A percentile compares a stretch with the other conserved stretches of the same genome.
phyloP scores from a whole-genome alignment of 306 rosid genomes.

The Mimosa pudica region DNA sequence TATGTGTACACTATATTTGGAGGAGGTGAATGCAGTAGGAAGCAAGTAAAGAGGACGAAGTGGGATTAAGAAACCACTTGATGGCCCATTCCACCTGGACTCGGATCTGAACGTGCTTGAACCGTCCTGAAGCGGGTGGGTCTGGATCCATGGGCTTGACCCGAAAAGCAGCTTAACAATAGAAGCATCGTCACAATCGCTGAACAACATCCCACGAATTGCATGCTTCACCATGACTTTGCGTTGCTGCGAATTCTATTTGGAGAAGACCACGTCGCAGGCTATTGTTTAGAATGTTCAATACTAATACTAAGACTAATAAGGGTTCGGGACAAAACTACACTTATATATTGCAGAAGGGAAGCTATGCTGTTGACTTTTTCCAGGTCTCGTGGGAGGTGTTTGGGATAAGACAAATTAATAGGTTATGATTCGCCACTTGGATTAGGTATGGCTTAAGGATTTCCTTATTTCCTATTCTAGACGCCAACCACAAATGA shows the following conservation, averaged over 20 bases:
- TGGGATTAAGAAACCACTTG: conserved; percentile 14
- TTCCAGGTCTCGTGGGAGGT: conserved; percentile 6
- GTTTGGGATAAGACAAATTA: neutral
- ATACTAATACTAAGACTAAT: neutral
- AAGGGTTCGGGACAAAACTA: neutral
- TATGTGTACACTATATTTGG: too few relatives aligned
- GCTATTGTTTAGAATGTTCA: too few relatives aligned
- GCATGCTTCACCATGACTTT: too few relatives aligned
- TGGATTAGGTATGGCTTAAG: conserved; percentile 26
- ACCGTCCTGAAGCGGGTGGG: conserved; percentile 34
- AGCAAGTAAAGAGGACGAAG: neutral
- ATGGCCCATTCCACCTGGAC: conserved; percentile 49
- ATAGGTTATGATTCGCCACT: conserved; percentile 5
- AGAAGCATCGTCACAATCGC: conserved; percentile 34
- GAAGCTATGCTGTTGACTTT: neutral
- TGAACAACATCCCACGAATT: conserved; percentile 27
- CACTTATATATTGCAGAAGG: neutral
- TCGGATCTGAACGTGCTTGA: conserved; percentile 67
- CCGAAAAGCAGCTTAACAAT: conserved; percentile 29
- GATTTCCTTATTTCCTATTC: conserved; percentile 21
- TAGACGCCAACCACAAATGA: neutral
- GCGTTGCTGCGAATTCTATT: too few relatives aligned
- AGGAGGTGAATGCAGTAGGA: neutral
- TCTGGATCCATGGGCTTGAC: conserved; percentile 51
- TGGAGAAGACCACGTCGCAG: neutral